Conservation (phyloP, 2,329 filamentous ascomycete genomes). For the Epichloe sibirici region DNA sequence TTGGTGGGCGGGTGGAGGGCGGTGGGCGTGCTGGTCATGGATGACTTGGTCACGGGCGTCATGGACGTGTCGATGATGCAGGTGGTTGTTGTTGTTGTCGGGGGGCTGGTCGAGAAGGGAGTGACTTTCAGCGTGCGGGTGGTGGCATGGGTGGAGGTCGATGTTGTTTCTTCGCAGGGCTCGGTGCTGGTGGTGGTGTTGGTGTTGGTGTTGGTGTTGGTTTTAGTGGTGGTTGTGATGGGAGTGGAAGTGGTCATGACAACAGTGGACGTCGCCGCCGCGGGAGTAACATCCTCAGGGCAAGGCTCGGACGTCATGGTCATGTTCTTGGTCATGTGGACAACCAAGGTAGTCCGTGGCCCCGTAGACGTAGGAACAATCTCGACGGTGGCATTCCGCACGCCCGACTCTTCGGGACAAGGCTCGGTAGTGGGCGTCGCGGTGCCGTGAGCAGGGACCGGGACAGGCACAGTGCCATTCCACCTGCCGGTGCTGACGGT, state of each 20-base stretch:
- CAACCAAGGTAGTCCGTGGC: not conserved
- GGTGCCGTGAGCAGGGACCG: not conserved
- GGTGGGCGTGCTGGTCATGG: conserved; percentile 14
- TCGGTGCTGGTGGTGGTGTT: not conserved
- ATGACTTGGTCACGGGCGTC: conserved; percentile 17
- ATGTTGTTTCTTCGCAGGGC: conserved; percentile 2
- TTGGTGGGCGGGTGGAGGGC: conserved; percentile 15
- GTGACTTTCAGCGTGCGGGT: not conserved
- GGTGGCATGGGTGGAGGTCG: not conserved
- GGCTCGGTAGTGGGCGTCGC: not conserved
- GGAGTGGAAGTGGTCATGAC: not conserved
- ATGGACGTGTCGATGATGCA: conserved; percentile 23
- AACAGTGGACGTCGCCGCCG: not conserved
- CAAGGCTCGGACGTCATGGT: conserved; percentile 2
- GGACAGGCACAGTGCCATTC: not conserved
- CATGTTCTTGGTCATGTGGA: not conserved
- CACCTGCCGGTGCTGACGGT: not conserved
- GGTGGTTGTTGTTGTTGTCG: not conserved
- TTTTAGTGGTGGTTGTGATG: not conserved
- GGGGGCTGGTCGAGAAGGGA: not conserved
- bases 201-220: not conserved
- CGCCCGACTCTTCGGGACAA: not conserved
- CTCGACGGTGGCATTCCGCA: not conserved
- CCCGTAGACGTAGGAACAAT: not conserved
- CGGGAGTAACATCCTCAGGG: not conserved